Evolutionary conservation across 805 yeast species (phyloP).

Genomic region (Torulaspora microellipsoides): DNA sequence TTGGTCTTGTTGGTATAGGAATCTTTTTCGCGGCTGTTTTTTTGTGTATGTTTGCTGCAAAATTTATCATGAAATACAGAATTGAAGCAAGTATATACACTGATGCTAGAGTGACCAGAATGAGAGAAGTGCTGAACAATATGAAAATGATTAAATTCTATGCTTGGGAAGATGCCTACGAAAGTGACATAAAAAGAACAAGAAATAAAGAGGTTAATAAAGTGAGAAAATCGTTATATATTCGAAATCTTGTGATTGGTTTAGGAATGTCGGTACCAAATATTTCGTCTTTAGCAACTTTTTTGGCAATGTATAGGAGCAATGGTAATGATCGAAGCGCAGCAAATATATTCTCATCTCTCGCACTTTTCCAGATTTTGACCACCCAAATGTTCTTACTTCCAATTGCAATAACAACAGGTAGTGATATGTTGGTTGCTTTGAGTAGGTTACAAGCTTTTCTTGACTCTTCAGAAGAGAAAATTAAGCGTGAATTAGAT

Average conservation of each 20-base stretch:
- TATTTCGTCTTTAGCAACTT: slow-evolving; percentile 63
- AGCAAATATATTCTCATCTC: slow-evolving; percentile 63
- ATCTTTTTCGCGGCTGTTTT: slow-evolving; percentile 41
- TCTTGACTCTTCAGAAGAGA: slow-evolving; percentile 43
- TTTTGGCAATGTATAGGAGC: slow-evolving; percentile 44
- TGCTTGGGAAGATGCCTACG: slow-evolving; percentile 87
- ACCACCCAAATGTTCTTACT: slow-evolving; percentile 60
- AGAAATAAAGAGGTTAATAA: slow-evolving; percentile 59
- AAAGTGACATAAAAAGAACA: slow-evolving; percentile 46
- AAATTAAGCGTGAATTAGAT: slow-evolving; percentile 17
- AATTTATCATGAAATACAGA: slow-evolving; percentile 51
- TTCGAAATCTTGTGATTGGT: slow-evolving; percentile 61
- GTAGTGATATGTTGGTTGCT: slow-evolving; percentile 63
- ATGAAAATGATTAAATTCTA: slow-evolving; percentile 83
- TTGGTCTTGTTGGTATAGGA: slow-evolving; percentile 68
- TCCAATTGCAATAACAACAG: slow-evolving; percentile 65
- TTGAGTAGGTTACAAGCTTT: slow-evolving; percentile 52
- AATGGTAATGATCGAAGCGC: slow-evolving; percentile 42
- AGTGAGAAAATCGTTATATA: slow-evolving; percentile 58
- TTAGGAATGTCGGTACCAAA: slow-evolving; percentile 63
- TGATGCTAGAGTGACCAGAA: slow-evolving; percentile 68
- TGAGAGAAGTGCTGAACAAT: slow-evolving; percentile 73
- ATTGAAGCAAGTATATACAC: slow-evolving; percentile 57
- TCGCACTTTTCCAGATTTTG: slow-evolving; percentile 60
- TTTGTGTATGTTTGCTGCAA: slow-evolving; percentile 45